Evolutionary conservation across 306 rosid species (phyloP), one percentile per base, ranked within the genome.

Genomic region (Casuarina equisetifolia): DNA sequence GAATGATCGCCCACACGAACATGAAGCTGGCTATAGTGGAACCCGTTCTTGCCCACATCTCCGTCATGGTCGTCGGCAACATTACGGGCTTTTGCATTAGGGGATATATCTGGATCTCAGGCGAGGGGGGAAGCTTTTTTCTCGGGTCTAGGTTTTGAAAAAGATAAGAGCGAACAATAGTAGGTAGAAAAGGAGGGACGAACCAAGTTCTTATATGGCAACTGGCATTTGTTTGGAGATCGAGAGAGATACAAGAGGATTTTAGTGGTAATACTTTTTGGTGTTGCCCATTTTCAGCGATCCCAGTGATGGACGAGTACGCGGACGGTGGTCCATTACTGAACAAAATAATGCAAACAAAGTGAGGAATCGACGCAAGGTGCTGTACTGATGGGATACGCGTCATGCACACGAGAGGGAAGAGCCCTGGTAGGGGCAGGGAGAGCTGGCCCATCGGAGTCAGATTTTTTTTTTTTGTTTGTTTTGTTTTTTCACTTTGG

Each of bases 1-100:
- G 84, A 64, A 91, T 72, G 82, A 94, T 86, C n/a, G 98, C 97
- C 90, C 90, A 90, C 49, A 88, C 7, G 68, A 94, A 94, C 98
- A 94, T 91, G 83, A 89, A 90, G 80, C 90, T 90, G 0, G 98
- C 97, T 63, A 94, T 25, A 74, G 89, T 86, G 55, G 98, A 90
- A 9, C 98, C 98, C 88, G 87, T 82, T 44, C 89, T 88, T 57
- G 96, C 67, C 92, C 91, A 91, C 90, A 84, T 83, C 87, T 90
- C 93, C 0, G 69, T 57, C 91, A 88, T 86, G 80, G 86, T 92
- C 11, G 86, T 9, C 0, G 86, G 78, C 52, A 79, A 62, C 88
- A 84, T 85, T 58, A 20, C 58, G 58, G 54, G 40, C 4, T 40
- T 48, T 45, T 13, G 2, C 75, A 32, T 39, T 9, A 7, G 16